Percentiles rank a stretch among this genome's conserved stretches.
phyloP scores from a whole-genome alignment of 345 rosid species.

The Populus nigra region DNA sequence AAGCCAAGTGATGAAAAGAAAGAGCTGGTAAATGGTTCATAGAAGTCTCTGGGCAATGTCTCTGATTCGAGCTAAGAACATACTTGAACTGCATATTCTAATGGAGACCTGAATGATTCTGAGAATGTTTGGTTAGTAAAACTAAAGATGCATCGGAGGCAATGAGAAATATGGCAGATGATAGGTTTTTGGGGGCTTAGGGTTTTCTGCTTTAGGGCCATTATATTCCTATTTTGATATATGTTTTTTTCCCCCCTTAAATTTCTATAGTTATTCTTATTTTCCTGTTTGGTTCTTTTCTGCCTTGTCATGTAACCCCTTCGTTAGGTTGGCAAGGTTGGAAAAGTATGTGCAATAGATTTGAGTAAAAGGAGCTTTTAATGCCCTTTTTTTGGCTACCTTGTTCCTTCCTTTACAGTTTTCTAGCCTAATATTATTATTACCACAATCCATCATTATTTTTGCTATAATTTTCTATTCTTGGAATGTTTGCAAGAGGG shows the following conservation, averaged over 20 bases:
- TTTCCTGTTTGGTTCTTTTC: conserved; percentile 12
- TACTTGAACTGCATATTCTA: not conserved
- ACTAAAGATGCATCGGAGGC: conserved; percentile 7
- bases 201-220: conserved; percentile 23
- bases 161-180: not conserved
- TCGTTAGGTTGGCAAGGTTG: conserved; percentile 18
- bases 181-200: conserved; percentile 24
- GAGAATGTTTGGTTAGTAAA: conserved; percentile 6
- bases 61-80: conserved; percentile 3
- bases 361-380: conserved; percentile 5
- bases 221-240: conserved; percentile 7
- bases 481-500: no score
- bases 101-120: conserved; percentile 7
- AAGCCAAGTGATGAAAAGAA: conserved; percentile 19
- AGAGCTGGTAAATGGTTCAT: conserved; percentile 10
- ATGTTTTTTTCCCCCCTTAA: not conserved
- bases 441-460: no score
- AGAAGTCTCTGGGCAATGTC: not conserved
- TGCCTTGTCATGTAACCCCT: conserved; percentile 22
- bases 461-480: no score
- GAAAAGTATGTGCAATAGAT: conserved; percentile 14
- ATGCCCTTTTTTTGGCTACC: not conserved
- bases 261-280: not conserved
- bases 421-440: not conserved
- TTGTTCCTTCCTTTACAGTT: not conserved